Base-by-base conservation (phyloP, 441 rosid genomes). In the Populus hybrid region DNA sequence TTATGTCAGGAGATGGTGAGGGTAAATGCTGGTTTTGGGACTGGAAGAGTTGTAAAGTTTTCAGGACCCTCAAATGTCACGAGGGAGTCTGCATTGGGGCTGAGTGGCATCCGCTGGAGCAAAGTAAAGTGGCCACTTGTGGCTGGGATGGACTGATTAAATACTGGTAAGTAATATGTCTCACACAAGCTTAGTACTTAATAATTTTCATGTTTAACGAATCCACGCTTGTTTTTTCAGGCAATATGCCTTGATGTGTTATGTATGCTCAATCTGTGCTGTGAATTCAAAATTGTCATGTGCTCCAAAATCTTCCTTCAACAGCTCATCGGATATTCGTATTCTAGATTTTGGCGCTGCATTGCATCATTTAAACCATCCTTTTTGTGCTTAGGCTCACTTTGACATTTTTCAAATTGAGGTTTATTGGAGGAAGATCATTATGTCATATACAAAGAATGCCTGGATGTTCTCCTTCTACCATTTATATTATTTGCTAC, bases 11-110 rank as follows among this genome's bases (percentile, higher is more conserved):
- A 84, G 99, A 94, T 87, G 98, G 98, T 73, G 99, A 95, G 81
- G 98, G 99, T 73, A 91, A 85, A 86, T 95, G 98, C 89, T 97
- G 98, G 99, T 97, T 97, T 86, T 97, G 99, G 98, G 97, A 95
- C 80, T 95, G 99, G 99, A 97, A 95, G 95, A 95, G 95, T 76
- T 91, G 97, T 89, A 95, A 90, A 85, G 97, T 95, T 8, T 94
- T 97, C 77, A 90, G 95, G 83, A 93, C 97, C 54, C 89, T 97
- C 42, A 97, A 87, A 75, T 97, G 99, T 84, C 98, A 95, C 21
- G 91, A 95, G 73, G 94, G 95, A 35, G 98, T 94, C 28, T 90
- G 98, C 86, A 93, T 97, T 76, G 99, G 99, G 63, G 81, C 87
- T 36, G 96, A 86, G 79, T 97, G 99, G 99, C 99, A 97, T 87